Evolutionary conservation across 2,329 filamentous ascomycete species (phyloP).

Genomic region (Pseudogymnoascus sp.): DNA sequence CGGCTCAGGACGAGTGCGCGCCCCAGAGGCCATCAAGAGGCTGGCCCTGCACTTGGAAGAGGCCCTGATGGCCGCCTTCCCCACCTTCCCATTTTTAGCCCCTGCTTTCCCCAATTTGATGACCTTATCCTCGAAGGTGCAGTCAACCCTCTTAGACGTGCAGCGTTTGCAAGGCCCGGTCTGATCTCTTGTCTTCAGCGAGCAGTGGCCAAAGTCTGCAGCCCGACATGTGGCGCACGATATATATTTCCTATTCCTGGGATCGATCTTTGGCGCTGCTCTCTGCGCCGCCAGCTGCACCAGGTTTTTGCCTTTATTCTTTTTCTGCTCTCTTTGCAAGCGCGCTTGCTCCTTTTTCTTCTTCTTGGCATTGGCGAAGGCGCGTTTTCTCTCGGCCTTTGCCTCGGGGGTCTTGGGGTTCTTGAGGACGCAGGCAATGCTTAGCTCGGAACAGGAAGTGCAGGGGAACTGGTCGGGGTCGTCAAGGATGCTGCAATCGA

Average conservation of each 20-base stretch:
- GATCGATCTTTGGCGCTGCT: background rate
- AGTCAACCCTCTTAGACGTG: conserved; percentile 11
- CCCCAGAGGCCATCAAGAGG: background rate
- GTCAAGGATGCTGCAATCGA: conserved; percentile 12
- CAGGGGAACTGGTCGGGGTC: conserved; percentile 21
- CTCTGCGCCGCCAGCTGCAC: conserved; percentile 19
- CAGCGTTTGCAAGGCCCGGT: conserved; percentile 20
- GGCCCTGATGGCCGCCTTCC: background rate
- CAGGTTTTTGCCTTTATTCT: conserved; percentile 11
- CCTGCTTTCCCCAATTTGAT: background rate
- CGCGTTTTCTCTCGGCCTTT: conserved; percentile 19
- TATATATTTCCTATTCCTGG: conserved; percentile 11
- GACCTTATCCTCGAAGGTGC: conserved; percentile 15
- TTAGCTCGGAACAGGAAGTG: conserved; percentile 20
- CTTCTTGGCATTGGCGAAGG: conserved; percentile 17
- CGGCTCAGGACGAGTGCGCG: background rate
- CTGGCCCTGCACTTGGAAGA: background rate
- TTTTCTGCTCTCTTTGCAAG: conserved; percentile 19
- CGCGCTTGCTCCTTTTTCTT: conserved; percentile 18
- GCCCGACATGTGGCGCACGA: conserved; percentile 20
- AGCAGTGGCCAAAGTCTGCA: conserved; percentile 11
- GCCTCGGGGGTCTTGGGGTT: conserved; percentile 20
- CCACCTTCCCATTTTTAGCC: background rate
- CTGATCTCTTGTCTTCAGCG: conserved; percentile 13
- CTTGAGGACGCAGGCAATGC: conserved; percentile 20